Evolutionary conservation across 352 stramenopile species (phyloP), one percentile per base, ranked within the genome.

Genomic region (Vaucheria bursata): DNA sequence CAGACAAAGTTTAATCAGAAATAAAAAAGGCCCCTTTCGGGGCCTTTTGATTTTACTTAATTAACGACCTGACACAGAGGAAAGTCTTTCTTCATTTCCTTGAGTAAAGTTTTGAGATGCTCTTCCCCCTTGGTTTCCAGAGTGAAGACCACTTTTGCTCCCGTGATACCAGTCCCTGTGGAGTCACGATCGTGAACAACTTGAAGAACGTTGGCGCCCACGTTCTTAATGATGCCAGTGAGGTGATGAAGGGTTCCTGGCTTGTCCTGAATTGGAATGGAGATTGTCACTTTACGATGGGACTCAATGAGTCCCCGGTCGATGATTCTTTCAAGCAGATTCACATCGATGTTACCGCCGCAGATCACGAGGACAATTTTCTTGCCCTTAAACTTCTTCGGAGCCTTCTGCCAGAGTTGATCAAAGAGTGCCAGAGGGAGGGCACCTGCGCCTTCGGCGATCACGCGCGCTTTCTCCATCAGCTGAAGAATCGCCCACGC

Each of bases 361-460:
- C 45, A 59, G 25, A 59, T 59, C 45, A 59, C 45, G 12, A 59
- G 25, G 45, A 59, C 45, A 59, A 59, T 25, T 59, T 59, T 59
- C 25, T 59, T 59, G 45, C 45, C 45, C 25, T 59, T 59, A 25
- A 59, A 59, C 12, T 25, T 18, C 25, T 59, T 59, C 12, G 45
- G 45, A 59, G 18, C 25, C 25, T 59, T 18, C 12, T 25, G 45
- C 18, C 25, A 25, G 25, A 59, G 45, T 25, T 59, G 12, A 59
- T 59, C 25, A 18, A 59, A 59, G 25, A 25, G 12, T 18, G 45
- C 45, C 45, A 59, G 45, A 59, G 70, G 70, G 45, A 75, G 49
- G 2, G 70, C 70, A 52, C 53, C 70, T 6, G 70, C 70, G 37
- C 49, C 45, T 59, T 59, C 45, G 45, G 45, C 45, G 25, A 59